Conservation (phyloP, 176 grass and related monocot species). For the Carex myosuroides region DNA sequence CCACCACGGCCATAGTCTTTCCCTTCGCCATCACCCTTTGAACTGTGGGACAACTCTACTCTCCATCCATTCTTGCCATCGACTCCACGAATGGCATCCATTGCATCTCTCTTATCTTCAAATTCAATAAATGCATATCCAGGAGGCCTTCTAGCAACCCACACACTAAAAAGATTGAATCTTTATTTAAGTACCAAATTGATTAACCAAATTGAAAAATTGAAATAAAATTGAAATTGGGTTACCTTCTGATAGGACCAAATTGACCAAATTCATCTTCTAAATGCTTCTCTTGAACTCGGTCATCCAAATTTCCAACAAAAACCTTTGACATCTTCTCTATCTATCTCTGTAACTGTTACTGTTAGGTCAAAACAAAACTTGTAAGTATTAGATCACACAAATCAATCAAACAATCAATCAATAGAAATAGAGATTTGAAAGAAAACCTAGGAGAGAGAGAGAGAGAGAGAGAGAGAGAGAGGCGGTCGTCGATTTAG, state of each 20-base stretch:
- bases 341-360: not conserved
- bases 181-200: too few relatives aligned
- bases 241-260: slow-evolving; percentile 12
- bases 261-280: slow-evolving; percentile 13
- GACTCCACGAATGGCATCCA: slow-evolving; percentile 70
- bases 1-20: not conserved
- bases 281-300: slow-evolving; percentile 3
- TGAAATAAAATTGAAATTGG: not conserved
- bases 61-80: slow-evolving; percentile 46
- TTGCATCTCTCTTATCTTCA: slow-evolving; percentile 73
- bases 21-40: slow-evolving; percentile 15
- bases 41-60: slow-evolving; percentile 15
- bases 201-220: too few relatives aligned
- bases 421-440: too few relatives aligned
- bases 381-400: not conserved
- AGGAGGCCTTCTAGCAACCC: slow-evolving; percentile 90
- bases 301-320: slow-evolving; percentile 11
- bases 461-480: too few relatives aligned
- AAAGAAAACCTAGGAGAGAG: too few relatives aligned
- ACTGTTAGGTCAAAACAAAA: not conserved
- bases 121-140: slow-evolving; percentile 89
- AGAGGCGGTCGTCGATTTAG: too few relatives aligned
- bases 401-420: too few relatives aligned
- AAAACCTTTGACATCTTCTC: slow-evolving; percentile 18
- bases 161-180: slow-evolving; percentile 30